A percentile compares a stretch with the other conserved stretches of the same genome.
These are phyloP conservation scores for Trichoderma lentiforme DNA, from an alignment of 2,329 filamentous ascomycete species.

Conservation along the genomic window DNA sequence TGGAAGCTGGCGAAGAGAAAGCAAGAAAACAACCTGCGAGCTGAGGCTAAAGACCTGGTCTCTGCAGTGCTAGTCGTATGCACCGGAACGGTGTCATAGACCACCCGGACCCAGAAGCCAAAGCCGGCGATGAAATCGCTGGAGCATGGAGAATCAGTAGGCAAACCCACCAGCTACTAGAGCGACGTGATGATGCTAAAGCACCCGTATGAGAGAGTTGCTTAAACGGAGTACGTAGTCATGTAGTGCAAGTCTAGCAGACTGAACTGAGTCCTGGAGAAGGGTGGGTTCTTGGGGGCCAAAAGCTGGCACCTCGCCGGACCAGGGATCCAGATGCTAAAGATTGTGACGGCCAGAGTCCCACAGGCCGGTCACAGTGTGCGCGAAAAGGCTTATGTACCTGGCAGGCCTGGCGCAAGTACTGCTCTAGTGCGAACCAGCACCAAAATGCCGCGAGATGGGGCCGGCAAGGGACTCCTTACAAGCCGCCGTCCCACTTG, in stretches of 20 bases:
- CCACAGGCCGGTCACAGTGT: not conserved
- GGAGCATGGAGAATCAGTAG: not conserved
- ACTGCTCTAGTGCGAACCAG: not conserved
- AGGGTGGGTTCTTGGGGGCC: not conserved
- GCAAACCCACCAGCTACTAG: not conserved
- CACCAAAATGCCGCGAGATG: slow-evolving; percentile 3
- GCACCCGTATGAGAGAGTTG: not conserved
- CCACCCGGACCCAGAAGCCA: not conserved
- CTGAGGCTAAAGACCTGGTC: not conserved
- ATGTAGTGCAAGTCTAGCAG: not conserved
- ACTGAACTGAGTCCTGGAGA: not conserved
- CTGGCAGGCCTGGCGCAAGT: not conserved
- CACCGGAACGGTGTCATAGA: not conserved
- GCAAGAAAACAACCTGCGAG: not conserved
- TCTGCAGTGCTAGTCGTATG: not conserved
- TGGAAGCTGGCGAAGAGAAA: not conserved
- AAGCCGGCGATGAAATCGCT: not conserved
- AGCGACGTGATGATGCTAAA: not conserved
- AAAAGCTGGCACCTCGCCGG: not conserved
- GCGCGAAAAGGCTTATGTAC: not conserved
- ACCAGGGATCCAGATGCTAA: not conserved
- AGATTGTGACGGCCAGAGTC: not conserved
- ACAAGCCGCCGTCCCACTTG: slow-evolving; percentile 9
- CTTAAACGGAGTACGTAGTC: not conserved
- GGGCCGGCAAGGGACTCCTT: not conserved